phyloP scores from a whole-genome alignment of 169 alveolate species.

The Cryptosporidium bovis region DNA sequence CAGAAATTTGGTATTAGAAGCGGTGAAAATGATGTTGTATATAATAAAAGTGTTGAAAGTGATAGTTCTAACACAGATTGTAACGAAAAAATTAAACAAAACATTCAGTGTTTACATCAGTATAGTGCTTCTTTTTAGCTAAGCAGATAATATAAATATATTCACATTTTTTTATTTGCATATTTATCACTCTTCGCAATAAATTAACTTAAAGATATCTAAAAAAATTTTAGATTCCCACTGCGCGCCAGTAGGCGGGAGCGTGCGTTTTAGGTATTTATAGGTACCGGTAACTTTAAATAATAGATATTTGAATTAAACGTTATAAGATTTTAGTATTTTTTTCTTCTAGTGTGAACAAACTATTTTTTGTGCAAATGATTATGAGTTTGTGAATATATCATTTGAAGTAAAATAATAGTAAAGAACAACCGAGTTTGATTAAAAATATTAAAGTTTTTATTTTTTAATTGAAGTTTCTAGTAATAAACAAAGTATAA shows the following conservation, averaged over 20 bases:
- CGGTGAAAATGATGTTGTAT: not conserved
- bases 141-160: not conserved
- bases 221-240: not conserved
- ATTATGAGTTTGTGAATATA: not conserved
- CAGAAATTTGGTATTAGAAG: not conserved
- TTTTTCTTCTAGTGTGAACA: no score
- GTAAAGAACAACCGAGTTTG: not conserved
- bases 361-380: not conserved
- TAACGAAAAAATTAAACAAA: no score
- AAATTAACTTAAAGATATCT: not conserved
- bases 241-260: not conserved
- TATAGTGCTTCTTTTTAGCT: constrained; percentile 22
- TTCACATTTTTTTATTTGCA: not conserved
- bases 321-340: not conserved
- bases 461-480: not conserved
- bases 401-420: not conserved
- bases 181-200: not conserved
- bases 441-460: not conserved
- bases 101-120: constrained; percentile 25
- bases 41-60: not conserved
- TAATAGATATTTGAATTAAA: not conserved
- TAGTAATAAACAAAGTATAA: not conserved
- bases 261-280: not conserved
- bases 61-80: no score
- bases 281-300: not conserved